Evolutionary conservation across 2,329 filamentous ascomycete genomes (phyloP), one percentile per base, ranked within the genome.

Genomic region (Fusarium verticillioides): DNA sequence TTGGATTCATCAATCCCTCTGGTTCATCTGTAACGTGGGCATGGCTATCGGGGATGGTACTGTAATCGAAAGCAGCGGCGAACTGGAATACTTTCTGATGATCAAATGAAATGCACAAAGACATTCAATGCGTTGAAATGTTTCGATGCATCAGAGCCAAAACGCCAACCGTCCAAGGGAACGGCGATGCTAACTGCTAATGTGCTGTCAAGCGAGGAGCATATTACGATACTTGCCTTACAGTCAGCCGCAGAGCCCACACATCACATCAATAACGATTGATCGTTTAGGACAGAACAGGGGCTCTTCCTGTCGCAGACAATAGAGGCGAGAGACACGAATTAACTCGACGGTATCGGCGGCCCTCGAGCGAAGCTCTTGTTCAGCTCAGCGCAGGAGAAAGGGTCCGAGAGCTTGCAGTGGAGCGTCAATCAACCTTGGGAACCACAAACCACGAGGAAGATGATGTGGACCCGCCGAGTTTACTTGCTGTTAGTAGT

Each of bases 341-440:
- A 58, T 58, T 47, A 28, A 49, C 40, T 36, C n/a, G 39, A 67
- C 34, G 52, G 62, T 58, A 69, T 50, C 46, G 40, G 36, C 58
- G 64, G 49, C 21, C 52, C n/a, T 69, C 34, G 62, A 52, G 39
- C 44, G 19, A 53, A 53, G 50, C 23, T n/a, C 19, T 26, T 28
- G 34, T 39, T 68, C 59, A 69, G 59, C 66, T 69, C 66, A 59
- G 70, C 62, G 56, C 42, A 65, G 23, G 46, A 66, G 42, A 58
- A 73, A 73, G 60, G 70, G 70, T 73, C 70, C 70, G 69, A 60
- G 70, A 73, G 56, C 65, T 60, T 60, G 59, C 52, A 66, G 70
- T 70, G 70, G 70, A 73, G 65, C 28, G 42, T 65, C 43, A 60
- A 56, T 70, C 34, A 60, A 63, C 60, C 49, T 72, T 70, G 60